phyloP scores from a whole-genome alignment of 2,329 filamentous ascomycete genomes.

The Arthrobotrys entomopaga region DNA sequence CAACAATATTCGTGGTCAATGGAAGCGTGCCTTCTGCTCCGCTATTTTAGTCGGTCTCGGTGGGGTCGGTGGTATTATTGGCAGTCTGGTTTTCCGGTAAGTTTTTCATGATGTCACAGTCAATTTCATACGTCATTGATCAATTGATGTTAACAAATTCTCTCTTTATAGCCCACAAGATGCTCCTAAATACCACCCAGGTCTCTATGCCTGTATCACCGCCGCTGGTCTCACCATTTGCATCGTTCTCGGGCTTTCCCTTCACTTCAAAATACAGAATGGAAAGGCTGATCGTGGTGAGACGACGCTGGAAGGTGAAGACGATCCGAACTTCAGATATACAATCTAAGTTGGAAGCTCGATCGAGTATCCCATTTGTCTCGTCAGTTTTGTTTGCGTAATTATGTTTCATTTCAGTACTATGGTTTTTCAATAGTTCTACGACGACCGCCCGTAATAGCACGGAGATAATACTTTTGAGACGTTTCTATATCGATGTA shows the following conservation, averaged over 20 bases:
- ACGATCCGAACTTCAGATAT: conserved; percentile 49
- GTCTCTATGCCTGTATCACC: conserved; percentile 46
- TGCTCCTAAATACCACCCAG: conserved; percentile 41
- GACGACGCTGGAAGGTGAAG: conserved; percentile 45
- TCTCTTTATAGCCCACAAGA: conserved; percentile 42
- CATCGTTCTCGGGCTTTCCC: conserved; percentile 14
- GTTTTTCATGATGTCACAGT: neutral
- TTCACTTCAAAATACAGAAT: conserved; percentile 41
- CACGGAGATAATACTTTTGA: neutral
- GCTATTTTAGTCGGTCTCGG: conserved; percentile 80
- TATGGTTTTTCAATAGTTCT: too few relatives aligned
- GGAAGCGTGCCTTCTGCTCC: conserved; percentile 83
- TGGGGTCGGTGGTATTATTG: conserved; percentile 80
- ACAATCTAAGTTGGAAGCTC: conserved; percentile 30
- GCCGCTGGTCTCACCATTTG: conserved; percentile 34
- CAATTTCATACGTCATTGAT: neutral
- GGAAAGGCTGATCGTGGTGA: conserved; percentile 50
- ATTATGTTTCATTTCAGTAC: conserved; percentile 15
- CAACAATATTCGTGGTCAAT: conserved; percentile 88
- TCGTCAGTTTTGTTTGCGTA: conserved; percentile 22
- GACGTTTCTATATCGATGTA: neutral
- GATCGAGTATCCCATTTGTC: neutral
- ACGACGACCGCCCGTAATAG: neutral
- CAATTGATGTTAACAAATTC: neutral
- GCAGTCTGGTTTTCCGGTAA: conserved; percentile 75